phyloP scores from a whole-genome alignment of 768 basidiomycete genomes.

The Russula abietina region DNA sequence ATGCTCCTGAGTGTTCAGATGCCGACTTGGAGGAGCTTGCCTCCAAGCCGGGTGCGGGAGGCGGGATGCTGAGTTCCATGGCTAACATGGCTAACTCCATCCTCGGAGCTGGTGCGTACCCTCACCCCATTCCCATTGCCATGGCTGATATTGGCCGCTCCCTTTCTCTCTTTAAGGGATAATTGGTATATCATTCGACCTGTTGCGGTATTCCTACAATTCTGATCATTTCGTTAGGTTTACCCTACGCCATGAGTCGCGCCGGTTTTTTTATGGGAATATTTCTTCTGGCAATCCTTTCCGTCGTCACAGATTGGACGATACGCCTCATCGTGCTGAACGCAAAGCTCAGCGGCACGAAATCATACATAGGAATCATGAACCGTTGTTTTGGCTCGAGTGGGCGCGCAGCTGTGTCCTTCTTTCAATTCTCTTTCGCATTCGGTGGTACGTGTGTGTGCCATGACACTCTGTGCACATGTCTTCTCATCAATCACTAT shows the following conservation, averaged over 20 bases:
- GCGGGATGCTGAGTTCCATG: slow-evolving; percentile 71
- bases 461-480: neutral
- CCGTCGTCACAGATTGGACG: slow-evolving; percentile 92
- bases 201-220: neutral
- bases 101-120: slow-evolving; percentile 72
- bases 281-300: slow-evolving; percentile 72
- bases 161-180: slow-evolving; percentile 44
- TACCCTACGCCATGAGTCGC: slow-evolving; percentile 91
- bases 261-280: slow-evolving; percentile 91
- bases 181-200: slow-evolving; percentile 46
- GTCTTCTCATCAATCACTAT: neutral
- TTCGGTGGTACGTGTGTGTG: slow-evolving; percentile 67
- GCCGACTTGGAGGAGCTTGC: slow-evolving; percentile 70
- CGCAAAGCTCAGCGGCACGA: slow-evolving; percentile 89
- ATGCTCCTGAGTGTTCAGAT: slow-evolving; percentile 32
- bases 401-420: slow-evolving; percentile 90
- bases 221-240: slow-evolving; percentile 41
- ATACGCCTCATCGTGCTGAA: slow-evolving; percentile 94
- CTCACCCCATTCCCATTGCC: slow-evolving; percentile 13
- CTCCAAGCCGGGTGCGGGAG: slow-evolving; percentile 58
- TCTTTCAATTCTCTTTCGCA: slow-evolving; percentile 97
- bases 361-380: slow-evolving; percentile 94
- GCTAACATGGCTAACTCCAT: slow-evolving; percentile 97
- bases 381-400: slow-evolving; percentile 83
- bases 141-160: neutral